Conservation (phyloP, 2,329 filamentous ascomycete species). For the Calonectria montana region DNA sequence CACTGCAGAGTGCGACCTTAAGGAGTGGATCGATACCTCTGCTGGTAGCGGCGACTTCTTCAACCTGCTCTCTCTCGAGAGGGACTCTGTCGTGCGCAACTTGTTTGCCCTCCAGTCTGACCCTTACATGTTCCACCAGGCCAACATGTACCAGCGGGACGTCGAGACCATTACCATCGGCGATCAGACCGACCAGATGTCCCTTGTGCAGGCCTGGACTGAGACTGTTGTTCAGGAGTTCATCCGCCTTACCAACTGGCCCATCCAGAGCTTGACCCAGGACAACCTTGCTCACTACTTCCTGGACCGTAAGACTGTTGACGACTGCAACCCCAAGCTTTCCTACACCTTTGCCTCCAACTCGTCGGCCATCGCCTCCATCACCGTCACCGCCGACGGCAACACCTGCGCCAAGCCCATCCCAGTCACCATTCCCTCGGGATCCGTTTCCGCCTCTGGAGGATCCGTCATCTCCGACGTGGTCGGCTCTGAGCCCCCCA, state of each 20-base stretch:
- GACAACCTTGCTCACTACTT: constrained; percentile 31
- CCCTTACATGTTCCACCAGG: constrained; percentile 35
- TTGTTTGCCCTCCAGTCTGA: constrained; percentile 21
- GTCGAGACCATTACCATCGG: constrained; percentile 25
- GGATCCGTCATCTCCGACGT: constrained; percentile 11
- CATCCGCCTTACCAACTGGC: constrained; percentile 30
- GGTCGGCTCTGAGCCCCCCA: constrained; percentile 27
- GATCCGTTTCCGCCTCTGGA: background rate
- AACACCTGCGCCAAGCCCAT: constrained; percentile 25
- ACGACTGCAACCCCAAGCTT: constrained; percentile 26
- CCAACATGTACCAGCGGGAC: constrained; percentile 29
- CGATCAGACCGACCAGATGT: constrained; percentile 25
- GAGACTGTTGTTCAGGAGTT: constrained; percentile 32
- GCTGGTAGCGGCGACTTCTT: constrained; percentile 21
- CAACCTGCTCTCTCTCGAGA: background rate
- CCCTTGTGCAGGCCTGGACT: constrained; percentile 28
- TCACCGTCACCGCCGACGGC: constrained; percentile 19
- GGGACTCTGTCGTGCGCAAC: background rate
- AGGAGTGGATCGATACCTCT: constrained; percentile 33
- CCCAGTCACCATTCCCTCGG: constrained; percentile 24
- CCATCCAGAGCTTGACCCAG: constrained; percentile 25
- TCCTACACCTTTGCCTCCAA: constrained; percentile 20
- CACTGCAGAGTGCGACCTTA: constrained; percentile 23
- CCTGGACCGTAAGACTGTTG: constrained; percentile 25
- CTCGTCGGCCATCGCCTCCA: constrained; percentile 6